Evolutionary conservation across 148 eudicot genomes (phyloP).

Genomic region (Rhododendron ovatum): DNA sequence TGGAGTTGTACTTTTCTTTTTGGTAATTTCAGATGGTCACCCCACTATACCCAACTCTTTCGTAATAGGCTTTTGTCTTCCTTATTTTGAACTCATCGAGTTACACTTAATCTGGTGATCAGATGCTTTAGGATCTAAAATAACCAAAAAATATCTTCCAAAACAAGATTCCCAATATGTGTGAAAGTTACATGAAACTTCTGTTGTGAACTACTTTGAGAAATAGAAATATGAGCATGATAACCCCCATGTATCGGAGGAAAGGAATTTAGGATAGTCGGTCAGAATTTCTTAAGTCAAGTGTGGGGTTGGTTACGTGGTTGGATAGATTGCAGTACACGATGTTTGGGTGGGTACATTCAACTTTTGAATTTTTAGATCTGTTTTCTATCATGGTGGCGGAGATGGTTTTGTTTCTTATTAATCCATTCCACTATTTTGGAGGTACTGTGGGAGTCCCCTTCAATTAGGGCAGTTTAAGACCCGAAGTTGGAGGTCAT

Average conservation of each 20-base stretch:
- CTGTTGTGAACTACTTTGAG: background rate
- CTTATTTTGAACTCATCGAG: background rate
- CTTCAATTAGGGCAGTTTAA: background rate
- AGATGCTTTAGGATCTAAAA: background rate
- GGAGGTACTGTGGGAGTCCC: background rate
- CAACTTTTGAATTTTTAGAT: background rate
- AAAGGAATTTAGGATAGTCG: background rate
- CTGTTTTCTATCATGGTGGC: background rate
- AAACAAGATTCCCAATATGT: background rate
- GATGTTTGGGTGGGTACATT: background rate
- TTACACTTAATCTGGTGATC: background rate
- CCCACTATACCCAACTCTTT: background rate
- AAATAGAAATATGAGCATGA: background rate
- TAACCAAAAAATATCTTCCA: background rate
- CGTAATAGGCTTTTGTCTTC: background rate
- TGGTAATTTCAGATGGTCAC: background rate
- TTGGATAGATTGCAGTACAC: background rate
- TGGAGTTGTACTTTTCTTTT: background rate
- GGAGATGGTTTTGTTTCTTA: background rate
- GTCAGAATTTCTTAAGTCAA: background rate
- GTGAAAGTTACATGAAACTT: background rate
- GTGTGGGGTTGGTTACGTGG: background rate
- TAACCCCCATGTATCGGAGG: background rate
- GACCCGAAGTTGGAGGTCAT: background rate
- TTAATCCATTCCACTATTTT: background rate